Evolutionary conservation across 228 moss, liverwort and hornwort species (phyloP), one percentile per base, ranked within the genome.

Genomic region (Sphagnum magellanicum): DNA sequence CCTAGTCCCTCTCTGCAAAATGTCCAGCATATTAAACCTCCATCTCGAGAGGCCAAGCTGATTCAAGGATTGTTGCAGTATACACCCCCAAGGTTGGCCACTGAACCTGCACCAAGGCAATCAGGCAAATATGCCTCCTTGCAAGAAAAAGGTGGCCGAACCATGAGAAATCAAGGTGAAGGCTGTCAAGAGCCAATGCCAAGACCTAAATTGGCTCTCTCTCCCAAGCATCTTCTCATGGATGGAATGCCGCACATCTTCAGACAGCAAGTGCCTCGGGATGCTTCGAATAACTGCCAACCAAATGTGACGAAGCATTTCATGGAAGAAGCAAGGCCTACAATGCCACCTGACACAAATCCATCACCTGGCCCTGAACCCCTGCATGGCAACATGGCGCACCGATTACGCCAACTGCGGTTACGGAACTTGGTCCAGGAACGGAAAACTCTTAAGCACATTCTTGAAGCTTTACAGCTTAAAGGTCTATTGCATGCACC

Each of bases 391-490:
- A 66, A 67, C 62, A 47, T 47, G 67, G 75, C 75, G 1, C 63
- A 52, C 12, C 74, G 68, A 71, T 78, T 55, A 5, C 64, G 49
- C 64, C 64, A 64, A 50, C 70, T 15, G 65, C 68, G 81, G 14
- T 74, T 74, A 60, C 60, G 61, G 4, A 69, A 79, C 8, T 67
- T 75, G 16, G 53, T 11, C 4, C 82, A 77, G 50, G 85, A 81
- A 11, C 71, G 78, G 59, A 72, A 78, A 51, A 83, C 80, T 1
- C 66, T 87, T 50, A 83, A 82, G 80, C 87, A 87, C 5, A 87
- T 87, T 73, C 83, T 87, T 12, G 87, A 87, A 63, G 80, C 78
- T 5, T 78, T 87, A 78, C 86, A 87, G 66, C 78, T 87, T 60
- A 87, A 87, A 74, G 76, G 78, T 5, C 70, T 85, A 49, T 71